A percentile compares a stretch with the other conserved stretches of the same genome.
These are phyloP conservation scores for Blastomyces parvus DNA, from an alignment of 2,329 filamentous ascomycete genomes.

Conservation along the genomic window DNA sequence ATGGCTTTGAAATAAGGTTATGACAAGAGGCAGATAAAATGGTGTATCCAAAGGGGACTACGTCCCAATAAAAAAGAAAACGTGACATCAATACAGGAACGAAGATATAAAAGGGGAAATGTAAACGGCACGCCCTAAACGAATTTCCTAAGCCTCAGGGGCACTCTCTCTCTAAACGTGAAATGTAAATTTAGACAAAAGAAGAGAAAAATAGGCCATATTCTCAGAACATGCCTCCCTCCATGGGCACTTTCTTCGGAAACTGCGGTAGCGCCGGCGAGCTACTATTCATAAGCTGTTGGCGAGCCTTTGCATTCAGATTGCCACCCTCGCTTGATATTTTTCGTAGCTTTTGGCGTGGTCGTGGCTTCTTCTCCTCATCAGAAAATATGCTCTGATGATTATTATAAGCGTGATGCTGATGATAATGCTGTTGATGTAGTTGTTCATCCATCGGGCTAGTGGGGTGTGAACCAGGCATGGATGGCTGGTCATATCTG, in stretches of 20 bases:
- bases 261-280: slow-evolving; percentile 27
- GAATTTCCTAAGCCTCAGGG: neutral
- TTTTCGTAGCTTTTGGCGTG: slow-evolving; percentile 38
- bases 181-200: slow-evolving; percentile 7
- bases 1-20: neutral
- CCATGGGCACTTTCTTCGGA: slow-evolving; percentile 23
- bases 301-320: slow-evolving; percentile 38
- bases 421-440: too few relatives aligned
- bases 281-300: slow-evolving; percentile 27
- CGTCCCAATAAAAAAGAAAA: neutral
- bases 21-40: neutral
- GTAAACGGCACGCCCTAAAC: neutral
- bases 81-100: neutral
- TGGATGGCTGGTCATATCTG: slow-evolving; percentile 23
- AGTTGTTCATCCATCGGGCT: slow-evolving; percentile 24
- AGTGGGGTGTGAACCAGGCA: slow-evolving; percentile 13
- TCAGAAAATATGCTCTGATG: slow-evolving; percentile 36
- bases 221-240: slow-evolving; percentile 33
- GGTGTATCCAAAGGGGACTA: neutral
- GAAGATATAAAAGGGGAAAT: neutral
- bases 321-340: slow-evolving; percentile 43
- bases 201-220: slow-evolving; percentile 8
- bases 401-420: neutral
- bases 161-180: slow-evolving; percentile 3
- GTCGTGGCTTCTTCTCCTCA: slow-evolving; percentile 29